phyloP scores from a whole-genome alignment of 768 basidiomycete species.

The Psilocybe sp. region DNA sequence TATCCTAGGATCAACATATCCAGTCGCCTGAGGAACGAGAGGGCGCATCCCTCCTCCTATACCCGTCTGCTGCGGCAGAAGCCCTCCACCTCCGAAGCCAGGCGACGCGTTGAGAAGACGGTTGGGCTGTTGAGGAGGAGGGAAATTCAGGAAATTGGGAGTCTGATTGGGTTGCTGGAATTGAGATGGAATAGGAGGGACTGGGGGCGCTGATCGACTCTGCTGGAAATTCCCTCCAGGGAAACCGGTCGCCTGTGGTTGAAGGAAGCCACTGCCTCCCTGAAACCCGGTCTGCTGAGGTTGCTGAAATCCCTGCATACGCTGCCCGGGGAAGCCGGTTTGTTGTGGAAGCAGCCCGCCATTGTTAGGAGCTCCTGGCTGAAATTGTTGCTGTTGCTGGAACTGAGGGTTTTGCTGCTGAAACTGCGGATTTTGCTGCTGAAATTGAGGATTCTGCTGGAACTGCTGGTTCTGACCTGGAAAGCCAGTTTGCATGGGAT shows the following conservation, averaged over 20 bases:
- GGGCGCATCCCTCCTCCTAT: conserved; percentile 40
- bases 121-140: conserved; percentile 39
- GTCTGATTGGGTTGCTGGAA: conserved; percentile 51
- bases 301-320: conserved; percentile 46
- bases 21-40: conserved; percentile 76
- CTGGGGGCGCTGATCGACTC: conserved; percentile 47
- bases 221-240: conserved; percentile 37
- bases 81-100: conserved; percentile 38
- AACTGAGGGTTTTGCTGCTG: conserved; percentile 42
- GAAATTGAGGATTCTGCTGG: conserved; percentile 46
- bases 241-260: conserved; percentile 55
- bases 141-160: conserved; percentile 37
- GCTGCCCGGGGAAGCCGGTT: conserved; percentile 52
- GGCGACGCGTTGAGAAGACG: conserved; percentile 60
- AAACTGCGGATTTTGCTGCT: conserved; percentile 39
- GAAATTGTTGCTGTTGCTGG: conserved; percentile 35
- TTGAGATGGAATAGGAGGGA: conserved; percentile 61
- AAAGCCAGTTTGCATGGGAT: conserved; percentile 73
- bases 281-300: conserved; percentile 59
- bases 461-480: conserved; percentile 37
- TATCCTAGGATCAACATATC: conserved; percentile 79
- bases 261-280: conserved; percentile 40
- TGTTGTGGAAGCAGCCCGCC: conserved; percentile 57
- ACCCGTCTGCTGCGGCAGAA: conserved; percentile 57
- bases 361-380: conserved; percentile 32